These are phyloP conservation scores for Kingdonia uniflora DNA, from an alignment of 164 flowering plant species.

Conservation along the genomic window DNA sequence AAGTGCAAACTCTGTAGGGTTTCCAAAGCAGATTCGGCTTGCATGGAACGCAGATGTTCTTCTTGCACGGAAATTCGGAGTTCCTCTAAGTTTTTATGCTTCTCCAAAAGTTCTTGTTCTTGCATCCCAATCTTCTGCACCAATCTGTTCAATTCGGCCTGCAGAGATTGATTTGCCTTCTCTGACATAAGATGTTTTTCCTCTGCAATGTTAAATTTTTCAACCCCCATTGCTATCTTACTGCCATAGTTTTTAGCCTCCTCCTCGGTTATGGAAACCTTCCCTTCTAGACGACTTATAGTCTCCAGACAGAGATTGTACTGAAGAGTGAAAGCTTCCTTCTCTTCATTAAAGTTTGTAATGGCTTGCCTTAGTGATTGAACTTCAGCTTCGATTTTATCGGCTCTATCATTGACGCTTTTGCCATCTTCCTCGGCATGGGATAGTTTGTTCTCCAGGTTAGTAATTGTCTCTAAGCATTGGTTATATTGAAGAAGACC, in stretches of 20 bases:
- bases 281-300: constrained; percentile 46
- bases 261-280: constrained; percentile 36
- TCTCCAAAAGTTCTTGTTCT: constrained; percentile 52
- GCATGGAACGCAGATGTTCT: constrained; percentile 38
- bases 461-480: constrained; percentile 35
- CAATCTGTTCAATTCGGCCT: constrained; percentile 41
- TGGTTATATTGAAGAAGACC: constrained; percentile 30
- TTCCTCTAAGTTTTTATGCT: constrained; percentile 54
- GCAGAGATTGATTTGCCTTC: constrained; percentile 49
- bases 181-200: constrained; percentile 40
- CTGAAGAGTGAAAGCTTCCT: constrained; percentile 32
- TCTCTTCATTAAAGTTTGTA: constrained; percentile 34
- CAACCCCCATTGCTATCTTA: constrained; percentile 30
- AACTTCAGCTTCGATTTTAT: constrained; percentile 38
- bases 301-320: constrained; percentile 47
- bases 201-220: constrained; percentile 41
- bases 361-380: constrained; percentile 32
- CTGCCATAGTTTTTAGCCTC: constrained; percentile 41
- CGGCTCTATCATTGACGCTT: constrained; percentile 28
- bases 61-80: constrained; percentile 40
- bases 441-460: constrained; percentile 10
- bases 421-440: constrained; percentile 33
- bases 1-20: constrained; percentile 45
- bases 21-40: constrained; percentile 50
- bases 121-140: constrained; percentile 38